Evolutionary conservation across 257 asterid species (phyloP).

Genomic region (Jacaranda copaia): DNA sequence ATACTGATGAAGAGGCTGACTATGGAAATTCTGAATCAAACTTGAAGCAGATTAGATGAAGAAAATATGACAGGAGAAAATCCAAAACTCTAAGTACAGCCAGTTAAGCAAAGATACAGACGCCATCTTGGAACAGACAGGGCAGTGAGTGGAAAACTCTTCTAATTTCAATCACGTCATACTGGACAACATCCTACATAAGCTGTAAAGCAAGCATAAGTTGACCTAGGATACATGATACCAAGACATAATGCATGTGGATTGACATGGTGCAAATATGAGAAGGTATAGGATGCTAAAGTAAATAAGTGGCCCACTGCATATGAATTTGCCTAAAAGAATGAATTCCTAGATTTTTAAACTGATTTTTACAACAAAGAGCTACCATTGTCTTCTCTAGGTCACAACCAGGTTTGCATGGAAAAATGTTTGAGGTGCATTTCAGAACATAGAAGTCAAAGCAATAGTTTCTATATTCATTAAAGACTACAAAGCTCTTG

Average conservation of each 20-base stretch:
- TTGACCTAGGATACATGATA: conserved; percentile 27
- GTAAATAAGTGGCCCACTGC: neutral
- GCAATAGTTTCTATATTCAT: conserved; percentile 6
- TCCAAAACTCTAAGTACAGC: conserved; percentile 31
- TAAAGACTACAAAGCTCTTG: conserved; percentile 30
- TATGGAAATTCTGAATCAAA: conserved; percentile 20
- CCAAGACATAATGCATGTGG: conserved; percentile 12
- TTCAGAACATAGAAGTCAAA: conserved; percentile 20
- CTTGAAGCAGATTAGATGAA: conserved; percentile 30
- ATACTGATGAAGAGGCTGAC: conserved; percentile 45
- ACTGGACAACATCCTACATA: neutral
- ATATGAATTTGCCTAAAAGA: conserved; percentile 20
- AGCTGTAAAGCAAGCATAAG: conserved; percentile 16
- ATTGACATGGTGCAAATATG: conserved; percentile 30
- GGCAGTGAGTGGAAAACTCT: neutral
- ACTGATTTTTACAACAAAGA: conserved; percentile 12
- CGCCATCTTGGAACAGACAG: conserved; percentile 22
- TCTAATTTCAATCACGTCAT: conserved; percentile 12
- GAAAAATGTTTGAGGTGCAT: conserved; percentile 26
- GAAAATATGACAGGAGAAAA: conserved; percentile 27
- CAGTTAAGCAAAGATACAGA: conserved; percentile 32
- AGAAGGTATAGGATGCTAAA: conserved; percentile 12
- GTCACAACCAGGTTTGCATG: conserved; percentile 21
- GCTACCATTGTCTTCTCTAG: conserved; percentile 20
- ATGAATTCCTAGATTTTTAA: conserved; percentile 22